phyloP scores from a whole-genome alignment of 306 rosid genomes.

The Citrullus colocynthis region DNA sequence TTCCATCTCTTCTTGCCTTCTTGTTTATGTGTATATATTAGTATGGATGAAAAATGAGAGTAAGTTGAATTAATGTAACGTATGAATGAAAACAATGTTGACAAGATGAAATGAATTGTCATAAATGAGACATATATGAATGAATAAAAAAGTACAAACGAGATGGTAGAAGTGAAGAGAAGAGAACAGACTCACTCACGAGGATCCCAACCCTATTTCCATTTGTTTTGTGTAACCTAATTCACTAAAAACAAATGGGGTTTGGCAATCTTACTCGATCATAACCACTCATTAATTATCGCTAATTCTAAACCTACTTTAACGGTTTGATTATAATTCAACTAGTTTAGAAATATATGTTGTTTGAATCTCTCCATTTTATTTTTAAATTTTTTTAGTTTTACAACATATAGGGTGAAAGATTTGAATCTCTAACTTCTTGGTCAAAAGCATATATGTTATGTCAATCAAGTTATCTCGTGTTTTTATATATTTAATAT shows the following conservation, averaged over 20 bases:
- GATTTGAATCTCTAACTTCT: too few species aligned
- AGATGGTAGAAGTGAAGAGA: background rate
- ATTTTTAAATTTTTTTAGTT: too few species aligned
- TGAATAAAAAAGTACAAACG: background rate
- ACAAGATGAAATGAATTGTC: background rate
- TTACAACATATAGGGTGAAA: too few species aligned
- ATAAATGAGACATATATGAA: background rate
- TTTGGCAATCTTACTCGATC: background rate
- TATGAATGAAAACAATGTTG: background rate
- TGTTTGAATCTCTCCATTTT: too few species aligned
- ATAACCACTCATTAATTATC: background rate
- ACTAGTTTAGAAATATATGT: too few species aligned
- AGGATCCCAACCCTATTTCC: background rate
- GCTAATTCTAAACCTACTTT: background rate
- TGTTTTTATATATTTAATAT: too few species aligned
- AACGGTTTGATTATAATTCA: too few species aligned
- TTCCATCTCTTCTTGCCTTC: background rate
- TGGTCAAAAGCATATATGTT: too few species aligned
- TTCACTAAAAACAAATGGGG: background rate
- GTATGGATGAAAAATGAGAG: background rate
- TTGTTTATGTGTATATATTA: background rate
- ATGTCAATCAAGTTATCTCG: too few species aligned
- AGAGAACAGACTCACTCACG: background rate
- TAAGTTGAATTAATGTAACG: background rate
- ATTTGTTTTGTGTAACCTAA: background rate